Base-by-base conservation (phyloP, 1,139 yeast species). In the Trichomonascaceae sp. region DNA sequence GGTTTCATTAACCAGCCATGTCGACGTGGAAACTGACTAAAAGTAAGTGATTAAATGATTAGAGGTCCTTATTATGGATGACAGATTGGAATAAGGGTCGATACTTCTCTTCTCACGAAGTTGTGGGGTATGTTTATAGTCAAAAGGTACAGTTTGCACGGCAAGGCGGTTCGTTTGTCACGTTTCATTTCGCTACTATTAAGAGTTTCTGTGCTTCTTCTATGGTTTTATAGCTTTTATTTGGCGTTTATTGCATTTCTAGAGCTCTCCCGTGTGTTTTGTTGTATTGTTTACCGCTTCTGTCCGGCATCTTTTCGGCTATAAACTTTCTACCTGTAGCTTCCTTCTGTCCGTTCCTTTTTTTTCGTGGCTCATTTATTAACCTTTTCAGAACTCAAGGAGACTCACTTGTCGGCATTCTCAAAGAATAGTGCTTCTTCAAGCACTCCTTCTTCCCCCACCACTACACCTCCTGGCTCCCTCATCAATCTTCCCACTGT, bases 1-100 rank as follows among this genome's bases (percentile, higher is more conserved):
- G 53, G 38, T 43, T 43, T 19, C 32, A 13, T 49, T 39, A 38
- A 15, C 27, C 49, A 43, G 53, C 24, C 49, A 61, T 61, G 64
- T 61, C 63, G 19, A 54, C 69, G 38, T 71, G 74, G 74, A 72
- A 70, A 54, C 63, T 72, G 44, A 68, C 74, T 12, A 70, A 70
- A 63, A 71, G 68, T 65, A 54, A 39, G 68, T 59, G n/a, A 19
- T 5, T 30, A 13, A 15, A 52, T 18, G 39, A 64, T 57, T 59
- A 61, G 19, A 60, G 58, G 47, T 62, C 61, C 47, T 61, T 65
- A 43, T 32, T 10, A 1, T 44, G 18, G 46, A 13, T 6, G 30
- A 17, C 32, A 17, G 13, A 22, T n/a, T 2, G 30, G n/a, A 20
- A n/a, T 22, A 15, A 6, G 4, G 8, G 27, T 22, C n/a, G 9